Conservation (phyloP, 2,329 filamentous ascomycete species). For the Botryotinia globosa region DNA sequence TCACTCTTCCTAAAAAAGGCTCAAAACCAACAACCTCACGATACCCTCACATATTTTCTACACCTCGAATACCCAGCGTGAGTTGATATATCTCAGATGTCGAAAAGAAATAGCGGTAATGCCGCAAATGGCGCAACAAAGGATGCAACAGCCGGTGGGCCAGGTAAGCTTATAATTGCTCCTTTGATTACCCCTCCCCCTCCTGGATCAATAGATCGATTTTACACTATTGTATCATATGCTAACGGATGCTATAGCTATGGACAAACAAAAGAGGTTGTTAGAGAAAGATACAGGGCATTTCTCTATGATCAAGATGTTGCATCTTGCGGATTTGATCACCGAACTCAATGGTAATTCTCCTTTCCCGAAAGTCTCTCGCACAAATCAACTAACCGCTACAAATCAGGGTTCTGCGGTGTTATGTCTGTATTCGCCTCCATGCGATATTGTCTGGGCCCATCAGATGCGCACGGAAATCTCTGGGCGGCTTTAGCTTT, state of each 20-base stretch:
- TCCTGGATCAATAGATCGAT: not conserved
- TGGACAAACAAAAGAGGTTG: slow-evolving; percentile 74
- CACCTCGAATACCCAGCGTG: not conserved
- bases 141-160: slow-evolving; percentile 42
- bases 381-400: not conserved
- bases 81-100: slow-evolving; percentile 48
- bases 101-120: slow-evolving; percentile 55
- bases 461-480: slow-evolving; percentile 61
- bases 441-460: slow-evolving; percentile 83
- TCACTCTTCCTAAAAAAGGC: not conserved
- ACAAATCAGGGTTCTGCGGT: slow-evolving; percentile 67
- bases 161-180: slow-evolving; percentile 41
- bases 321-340: slow-evolving; percentile 81
- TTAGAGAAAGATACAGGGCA: slow-evolving; percentile 68
- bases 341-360: slow-evolving; percentile 73
- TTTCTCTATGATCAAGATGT: slow-evolving; percentile 65
- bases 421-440: slow-evolving; percentile 96
- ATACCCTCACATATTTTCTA: not conserved
- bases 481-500: slow-evolving; percentile 81
- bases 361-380: slow-evolving; percentile 21
- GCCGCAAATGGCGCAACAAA: slow-evolving; percentile 50
- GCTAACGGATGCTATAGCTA: slow-evolving; percentile 44
- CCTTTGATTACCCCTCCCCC: slow-evolving; percentile 9
- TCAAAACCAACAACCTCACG: not conserved
- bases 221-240: slow-evolving; percentile 20